These are phyloP conservation scores for Verbena officinalis DNA, from an alignment of 257 asterid genomes.

Conservation along the genomic window DNA sequence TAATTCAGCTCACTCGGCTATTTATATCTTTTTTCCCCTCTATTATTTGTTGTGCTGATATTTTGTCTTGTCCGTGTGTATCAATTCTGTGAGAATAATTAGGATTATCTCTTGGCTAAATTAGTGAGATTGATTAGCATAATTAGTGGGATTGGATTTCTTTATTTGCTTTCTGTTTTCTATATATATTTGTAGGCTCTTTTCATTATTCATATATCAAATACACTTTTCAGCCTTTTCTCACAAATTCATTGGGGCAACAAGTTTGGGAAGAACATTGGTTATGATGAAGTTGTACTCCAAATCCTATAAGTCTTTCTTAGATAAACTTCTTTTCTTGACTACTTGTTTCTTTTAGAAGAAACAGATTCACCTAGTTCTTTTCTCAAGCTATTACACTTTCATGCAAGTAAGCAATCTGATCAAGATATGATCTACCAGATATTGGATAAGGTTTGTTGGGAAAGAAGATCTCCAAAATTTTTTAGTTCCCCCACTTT, in stretches of 20 bases:
- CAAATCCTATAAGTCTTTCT: too few species aligned
- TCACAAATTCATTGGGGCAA: constrained; percentile 12
- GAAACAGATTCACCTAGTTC: constrained; percentile 4
- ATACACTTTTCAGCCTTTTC: background rate
- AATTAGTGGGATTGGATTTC: too few species aligned
- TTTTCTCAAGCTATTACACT: constrained; percentile 22
- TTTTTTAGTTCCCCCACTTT: constrained; percentile 8
- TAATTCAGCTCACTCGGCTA: constrained; percentile 25
- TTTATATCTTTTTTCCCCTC: constrained; percentile 17
- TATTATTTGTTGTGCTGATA: constrained; percentile 9
- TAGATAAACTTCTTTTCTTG: constrained; percentile 9
- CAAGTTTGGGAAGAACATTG: constrained; percentile 14
- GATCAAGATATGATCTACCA: background rate
- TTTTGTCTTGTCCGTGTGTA: too few species aligned
- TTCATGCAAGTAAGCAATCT: background rate
- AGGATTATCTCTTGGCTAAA: too few species aligned
- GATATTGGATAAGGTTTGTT: background rate
- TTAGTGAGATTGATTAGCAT: too few species aligned
- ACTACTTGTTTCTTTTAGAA: constrained; percentile 7
- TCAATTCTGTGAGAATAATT: too few species aligned
- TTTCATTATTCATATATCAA: too few species aligned
- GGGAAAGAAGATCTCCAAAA: background rate
- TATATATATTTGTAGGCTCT: too few species aligned
- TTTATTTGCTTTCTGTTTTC: constrained; percentile 17
- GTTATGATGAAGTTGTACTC: constrained; percentile 20